These are phyloP conservation scores for Cyberlindnera euphorbiae DNA, from an alignment of 805 yeast genomes.

Conservation along the genomic window DNA sequence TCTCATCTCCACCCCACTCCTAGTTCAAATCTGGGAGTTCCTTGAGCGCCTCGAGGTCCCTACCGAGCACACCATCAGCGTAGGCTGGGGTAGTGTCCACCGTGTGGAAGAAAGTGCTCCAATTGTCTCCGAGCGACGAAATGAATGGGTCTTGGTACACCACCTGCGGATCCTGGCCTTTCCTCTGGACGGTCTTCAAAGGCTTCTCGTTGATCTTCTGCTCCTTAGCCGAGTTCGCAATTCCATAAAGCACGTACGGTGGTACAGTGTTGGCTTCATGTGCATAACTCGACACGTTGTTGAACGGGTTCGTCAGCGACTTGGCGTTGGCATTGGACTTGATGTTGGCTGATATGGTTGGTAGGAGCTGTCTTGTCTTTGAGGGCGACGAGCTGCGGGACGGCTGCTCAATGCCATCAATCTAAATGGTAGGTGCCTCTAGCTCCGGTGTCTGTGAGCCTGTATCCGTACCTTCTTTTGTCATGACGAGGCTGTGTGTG, in stretches of 20 bases:
- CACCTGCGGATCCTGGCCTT: constrained; percentile 1
- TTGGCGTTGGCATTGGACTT: background rate
- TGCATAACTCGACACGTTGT: constrained; percentile 29
- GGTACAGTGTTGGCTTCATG: constrained; percentile 47
- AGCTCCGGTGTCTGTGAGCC: too few relatives aligned
- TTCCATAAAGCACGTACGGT: constrained; percentile 57
- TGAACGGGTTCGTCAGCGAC: constrained; percentile 10
- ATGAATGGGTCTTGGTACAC: constrained; percentile 30
- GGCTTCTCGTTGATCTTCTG: constrained; percentile 6
- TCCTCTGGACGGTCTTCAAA: constrained; percentile 12
- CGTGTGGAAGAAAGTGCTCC: constrained; percentile 47
- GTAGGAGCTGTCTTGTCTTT: constrained; percentile 1
- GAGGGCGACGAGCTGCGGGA: background rate
- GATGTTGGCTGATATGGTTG: background rate
- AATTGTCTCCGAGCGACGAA: constrained; percentile 37
- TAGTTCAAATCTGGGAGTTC: constrained; percentile 40
- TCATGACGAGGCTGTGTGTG: too few relatives aligned
- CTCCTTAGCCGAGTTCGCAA: constrained; percentile 31
- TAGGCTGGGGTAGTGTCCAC: constrained; percentile 40
- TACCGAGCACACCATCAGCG: constrained; percentile 21
- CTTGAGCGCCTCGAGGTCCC: constrained; percentile 22
- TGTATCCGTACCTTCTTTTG: too few relatives aligned
- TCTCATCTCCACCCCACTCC: constrained; percentile 68
- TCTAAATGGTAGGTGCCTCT: background rate
- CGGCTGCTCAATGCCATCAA: background rate